These are phyloP conservation scores for Wallacemonas rigidus DNA, from an alignment of 208 protist species.

Conservation along the genomic window DNA sequence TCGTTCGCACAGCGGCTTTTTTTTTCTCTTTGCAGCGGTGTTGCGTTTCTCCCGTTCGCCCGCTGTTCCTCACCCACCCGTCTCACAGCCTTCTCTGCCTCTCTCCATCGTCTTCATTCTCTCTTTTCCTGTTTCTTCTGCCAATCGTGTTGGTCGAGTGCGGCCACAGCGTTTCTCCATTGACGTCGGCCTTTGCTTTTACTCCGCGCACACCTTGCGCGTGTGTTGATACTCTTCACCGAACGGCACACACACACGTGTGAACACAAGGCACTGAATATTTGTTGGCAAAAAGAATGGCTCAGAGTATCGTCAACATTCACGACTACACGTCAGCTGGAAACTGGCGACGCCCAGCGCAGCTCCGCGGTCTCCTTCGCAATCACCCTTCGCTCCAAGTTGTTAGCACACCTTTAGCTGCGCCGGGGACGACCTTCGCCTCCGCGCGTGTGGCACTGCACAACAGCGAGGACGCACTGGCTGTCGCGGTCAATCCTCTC, in stretches of 20 bases:
- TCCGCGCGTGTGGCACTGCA: conserved; percentile 64
- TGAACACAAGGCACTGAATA: no score
- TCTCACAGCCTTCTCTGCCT: no score
- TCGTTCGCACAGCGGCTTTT: no score
- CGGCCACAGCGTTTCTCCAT: no score
- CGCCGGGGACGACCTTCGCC: conserved; percentile 52
- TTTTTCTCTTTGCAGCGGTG: no score
- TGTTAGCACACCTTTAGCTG: conserved; percentile 39
- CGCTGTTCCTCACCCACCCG: no score
- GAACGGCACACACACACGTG: not conserved
- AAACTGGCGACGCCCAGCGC: conserved; percentile 69
- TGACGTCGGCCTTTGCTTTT: no score
- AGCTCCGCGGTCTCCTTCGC: conserved; percentile 75
- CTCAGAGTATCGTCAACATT: conserved; percentile 66
- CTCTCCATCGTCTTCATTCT: no score
- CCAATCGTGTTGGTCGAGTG: no score
- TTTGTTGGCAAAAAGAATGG: conserved; percentile 28
- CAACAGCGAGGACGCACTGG: conserved; percentile 57
- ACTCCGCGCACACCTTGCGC: no score
- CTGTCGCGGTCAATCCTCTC: conserved; percentile 64
- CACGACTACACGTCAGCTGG: conserved; percentile 65
- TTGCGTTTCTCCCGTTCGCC: no score
- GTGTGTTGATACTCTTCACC: conserved; percentile 8
- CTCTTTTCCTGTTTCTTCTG: no score
- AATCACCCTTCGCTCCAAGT: conserved; percentile 77